A percentile compares a stretch with the other conserved stretches of the same genome.
Conservation (phyloP, 148 eudicot species). For the Selenicereus undatus region DNA sequence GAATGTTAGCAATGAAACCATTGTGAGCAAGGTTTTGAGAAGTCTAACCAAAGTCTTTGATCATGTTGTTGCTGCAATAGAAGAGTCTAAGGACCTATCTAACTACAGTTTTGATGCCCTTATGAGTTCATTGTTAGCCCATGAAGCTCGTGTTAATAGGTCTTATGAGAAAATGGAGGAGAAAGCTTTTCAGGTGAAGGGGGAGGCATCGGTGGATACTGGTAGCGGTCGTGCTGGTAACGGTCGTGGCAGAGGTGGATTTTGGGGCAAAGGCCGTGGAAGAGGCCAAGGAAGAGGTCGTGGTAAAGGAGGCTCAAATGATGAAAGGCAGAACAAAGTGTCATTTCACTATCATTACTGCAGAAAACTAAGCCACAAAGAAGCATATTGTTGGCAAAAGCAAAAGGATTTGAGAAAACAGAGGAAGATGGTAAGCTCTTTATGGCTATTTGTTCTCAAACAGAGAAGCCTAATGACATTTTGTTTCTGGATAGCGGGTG, state of each 20-base stretch:
- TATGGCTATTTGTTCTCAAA: too few relatives aligned
- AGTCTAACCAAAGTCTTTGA: not conserved
- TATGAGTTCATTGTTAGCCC: not conserved
- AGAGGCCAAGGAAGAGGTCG: too few relatives aligned
- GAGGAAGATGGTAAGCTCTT: not conserved
- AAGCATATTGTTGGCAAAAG: not conserved
- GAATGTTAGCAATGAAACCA: not conserved
- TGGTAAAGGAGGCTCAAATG: not conserved
- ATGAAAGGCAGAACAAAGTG: not conserved
- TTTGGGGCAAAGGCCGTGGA: too few relatives aligned
- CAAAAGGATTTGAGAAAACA: not conserved
- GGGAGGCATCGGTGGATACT: too few relatives aligned
- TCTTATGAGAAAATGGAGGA: not conserved
- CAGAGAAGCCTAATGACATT: too few relatives aligned
- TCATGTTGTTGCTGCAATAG: not conserved
- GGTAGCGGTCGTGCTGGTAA: too few relatives aligned
- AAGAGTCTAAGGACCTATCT: constrained; percentile 2
- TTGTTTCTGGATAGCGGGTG: too few relatives aligned
- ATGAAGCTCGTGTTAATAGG: not conserved
- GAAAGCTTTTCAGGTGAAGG: not conserved
- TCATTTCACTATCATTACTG: not conserved
- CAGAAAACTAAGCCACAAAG: not conserved
- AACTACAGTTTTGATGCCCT: not conserved
- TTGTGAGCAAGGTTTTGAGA: not conserved
- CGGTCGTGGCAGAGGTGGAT: too few relatives aligned